Evolutionary conservation across 2,329 filamentous ascomycete species (phyloP), one percentile per base, ranked within the genome.

Genomic region (Paraphoma sp.): DNA sequence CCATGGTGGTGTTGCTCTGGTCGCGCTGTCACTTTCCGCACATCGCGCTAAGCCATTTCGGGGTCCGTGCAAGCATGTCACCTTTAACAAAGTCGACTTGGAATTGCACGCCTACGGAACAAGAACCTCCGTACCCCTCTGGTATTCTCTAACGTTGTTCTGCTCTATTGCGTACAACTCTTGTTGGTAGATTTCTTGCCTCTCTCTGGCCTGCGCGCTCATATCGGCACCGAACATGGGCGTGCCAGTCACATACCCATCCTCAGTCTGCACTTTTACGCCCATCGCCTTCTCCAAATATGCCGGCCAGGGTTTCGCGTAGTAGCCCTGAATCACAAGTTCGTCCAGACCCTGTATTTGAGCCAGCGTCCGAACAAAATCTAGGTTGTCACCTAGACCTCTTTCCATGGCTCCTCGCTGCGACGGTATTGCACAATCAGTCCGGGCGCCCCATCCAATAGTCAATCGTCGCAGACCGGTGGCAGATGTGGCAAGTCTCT

Each of bases 1-100:
- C 53, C 72, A 75, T 74, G 46, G 63, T 69, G 71, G 61, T 51
- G 58, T 61, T 63, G 62, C 52, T 43, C 38, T 63, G 49, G 59
- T 56, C 36, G 31, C 59, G 44, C 55, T 63, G 62, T 63, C 56
- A 56, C 62, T 59, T 55, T 57, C 48, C 56, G 47, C 28, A 42
- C 17, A 45, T 54, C 48, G 44, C 46, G 53, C 55, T 33, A 43
- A 49, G 55, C 55, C 50, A 53, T 28, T 51, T 47, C 12, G 17
- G 42, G 30, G 57, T 53, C 57, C 28, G 58, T 59, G 65, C 65
- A 57, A 36, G 10, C 9, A 36, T 10, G 3, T 36, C 33, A 36
- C 33, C 33, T 3, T 5, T 5, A 23, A 3, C 33, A 38, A 43
- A 43, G 17, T 43, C 17, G 17, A 43, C 12, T 17, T 14, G 14